Conservation (phyloP, 192 early-diverging fungal species). For the Backusella sp. region DNA sequence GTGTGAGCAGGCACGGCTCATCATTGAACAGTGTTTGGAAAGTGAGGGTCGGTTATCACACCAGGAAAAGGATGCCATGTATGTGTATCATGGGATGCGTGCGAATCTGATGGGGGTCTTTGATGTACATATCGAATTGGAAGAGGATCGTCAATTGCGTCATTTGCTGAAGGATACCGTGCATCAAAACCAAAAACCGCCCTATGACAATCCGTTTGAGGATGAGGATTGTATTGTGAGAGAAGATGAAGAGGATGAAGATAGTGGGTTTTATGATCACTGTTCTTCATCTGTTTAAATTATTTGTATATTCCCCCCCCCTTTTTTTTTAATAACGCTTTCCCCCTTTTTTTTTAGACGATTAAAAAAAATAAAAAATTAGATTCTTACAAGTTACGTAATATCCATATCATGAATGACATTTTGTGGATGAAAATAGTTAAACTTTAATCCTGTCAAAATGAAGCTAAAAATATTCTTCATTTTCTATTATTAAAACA, state of each 20-base stretch:
- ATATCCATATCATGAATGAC: too few relatives aligned
- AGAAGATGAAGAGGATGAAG: conserved; percentile 14
- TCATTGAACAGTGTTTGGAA: conserved; percentile 31
- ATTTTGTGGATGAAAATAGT: too few relatives aligned
- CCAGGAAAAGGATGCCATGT: conserved; percentile 39
- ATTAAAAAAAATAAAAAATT: background rate
- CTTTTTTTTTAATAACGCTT: background rate
- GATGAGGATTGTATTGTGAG: conserved; percentile 29
- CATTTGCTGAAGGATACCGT: conserved; percentile 2
- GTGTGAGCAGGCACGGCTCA: conserved; percentile 23
- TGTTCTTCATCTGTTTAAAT: conserved; percentile 3
- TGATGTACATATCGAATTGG: conserved; percentile 15
- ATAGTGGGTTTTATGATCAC: conserved; percentile 14
- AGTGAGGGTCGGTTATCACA: conserved; percentile 35
- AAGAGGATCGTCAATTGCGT: background rate
- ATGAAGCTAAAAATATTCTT: background rate
- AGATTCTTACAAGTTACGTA: background rate
- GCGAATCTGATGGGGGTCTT: conserved; percentile 26
- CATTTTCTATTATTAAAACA: background rate
- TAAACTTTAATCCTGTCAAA: too few relatives aligned
- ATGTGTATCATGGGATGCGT: conserved; percentile 39
- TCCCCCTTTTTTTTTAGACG: background rate
- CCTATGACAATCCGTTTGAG: conserved; percentile 34
- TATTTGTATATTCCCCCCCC: background rate
- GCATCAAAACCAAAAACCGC: background rate